Evolutionary conservation across 345 rosid species (phyloP).

Genomic region (Syzygium grande): DNA sequence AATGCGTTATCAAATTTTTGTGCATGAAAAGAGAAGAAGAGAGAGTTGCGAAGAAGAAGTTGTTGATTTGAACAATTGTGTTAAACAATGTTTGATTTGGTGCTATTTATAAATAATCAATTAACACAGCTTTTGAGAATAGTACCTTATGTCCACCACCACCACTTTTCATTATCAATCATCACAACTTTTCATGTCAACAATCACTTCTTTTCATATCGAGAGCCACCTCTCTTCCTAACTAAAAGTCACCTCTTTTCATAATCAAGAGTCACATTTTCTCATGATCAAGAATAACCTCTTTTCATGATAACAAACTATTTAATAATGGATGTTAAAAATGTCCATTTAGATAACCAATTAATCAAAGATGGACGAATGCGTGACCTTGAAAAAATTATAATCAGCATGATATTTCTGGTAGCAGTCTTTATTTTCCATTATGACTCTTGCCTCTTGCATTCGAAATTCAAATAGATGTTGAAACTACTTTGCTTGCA

Average conservation of each 20-base stretch:
- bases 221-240: no score
- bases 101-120: background rate
- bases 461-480: background rate
- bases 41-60: background rate
- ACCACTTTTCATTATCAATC: background rate
- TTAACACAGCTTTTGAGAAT: background rate
- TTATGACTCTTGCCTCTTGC: background rate
- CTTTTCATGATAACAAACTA: background rate
- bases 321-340: background rate
- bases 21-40: background rate
- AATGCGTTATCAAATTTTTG: background rate
- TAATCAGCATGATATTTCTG: background rate
- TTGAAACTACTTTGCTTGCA: background rate
- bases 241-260: background rate
- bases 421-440: background rate
- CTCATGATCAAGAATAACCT: background rate
- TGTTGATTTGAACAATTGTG: background rate
- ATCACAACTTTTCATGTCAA: background rate
- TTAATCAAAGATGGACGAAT: background rate
- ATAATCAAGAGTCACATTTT: background rate
- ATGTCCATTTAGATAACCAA: background rate
- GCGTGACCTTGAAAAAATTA: background rate
- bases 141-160: background rate
- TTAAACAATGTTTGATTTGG: background rate
- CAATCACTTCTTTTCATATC: background rate